phyloP scores from a whole-genome alignment of 2,329 filamentous ascomycete genomes.

The Aspergillus pseudoviridinutans region DNA sequence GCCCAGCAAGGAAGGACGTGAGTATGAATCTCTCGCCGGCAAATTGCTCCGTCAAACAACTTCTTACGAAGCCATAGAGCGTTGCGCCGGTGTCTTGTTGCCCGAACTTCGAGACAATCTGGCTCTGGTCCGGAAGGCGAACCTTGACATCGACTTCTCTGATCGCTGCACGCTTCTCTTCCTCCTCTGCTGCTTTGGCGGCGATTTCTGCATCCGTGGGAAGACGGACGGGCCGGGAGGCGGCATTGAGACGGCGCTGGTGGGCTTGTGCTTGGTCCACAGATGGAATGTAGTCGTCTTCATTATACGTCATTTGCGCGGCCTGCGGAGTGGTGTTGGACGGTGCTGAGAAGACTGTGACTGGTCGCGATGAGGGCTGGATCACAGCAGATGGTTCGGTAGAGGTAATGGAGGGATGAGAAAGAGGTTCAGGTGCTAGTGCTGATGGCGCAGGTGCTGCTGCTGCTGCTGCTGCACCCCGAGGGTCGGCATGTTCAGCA shows the following conservation, averaged over 20 bases:
- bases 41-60: conserved; percentile 59
- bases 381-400: conserved; percentile 17
- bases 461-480: conserved; percentile 9
- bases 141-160: conserved; percentile 71
- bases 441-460: conserved; percentile 8
- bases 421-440: conserved; percentile 10
- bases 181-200: conserved; percentile 62
- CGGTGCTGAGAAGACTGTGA: conserved; percentile 76
- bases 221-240: conserved; percentile 74
- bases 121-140: conserved; percentile 82
- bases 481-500: not conserved
- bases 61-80: conserved; percentile 70
- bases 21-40: conserved; percentile 67
- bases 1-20: conserved; percentile 49
- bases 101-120: conserved; percentile 67
- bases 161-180: conserved; percentile 62
- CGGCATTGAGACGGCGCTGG: conserved; percentile 68
- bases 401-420: conserved; percentile 10
- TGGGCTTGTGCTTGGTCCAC: conserved; percentile 80
- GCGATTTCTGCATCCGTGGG: conserved; percentile 78
- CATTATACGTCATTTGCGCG: conserved; percentile 62
- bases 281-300: conserved; percentile 74
- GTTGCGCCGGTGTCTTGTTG: conserved; percentile 64
- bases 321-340: conserved; percentile 70
- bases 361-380: conserved; percentile 40